phyloP scores from a whole-genome alignment of 345 rosid species.

The Eucalyptus cloeziana region DNA sequence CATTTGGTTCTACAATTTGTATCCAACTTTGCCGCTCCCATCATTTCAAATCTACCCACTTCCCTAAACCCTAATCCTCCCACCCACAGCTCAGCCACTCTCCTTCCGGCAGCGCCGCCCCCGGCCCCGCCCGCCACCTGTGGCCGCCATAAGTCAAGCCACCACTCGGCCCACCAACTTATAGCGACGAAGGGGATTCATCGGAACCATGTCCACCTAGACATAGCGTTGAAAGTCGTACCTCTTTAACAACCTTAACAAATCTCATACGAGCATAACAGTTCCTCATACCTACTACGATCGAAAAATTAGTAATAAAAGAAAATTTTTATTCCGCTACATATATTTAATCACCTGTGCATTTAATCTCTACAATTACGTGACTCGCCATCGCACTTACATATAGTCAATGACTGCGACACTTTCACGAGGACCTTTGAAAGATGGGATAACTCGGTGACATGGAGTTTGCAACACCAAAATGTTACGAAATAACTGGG shows the following conservation, averaged over 20 bases:
- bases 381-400: rapidly evolving
- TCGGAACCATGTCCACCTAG: background rate
- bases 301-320: background rate
- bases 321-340: background rate
- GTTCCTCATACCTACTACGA: background rate
- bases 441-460: background rate
- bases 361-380: background rate
- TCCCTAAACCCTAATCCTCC: background rate
- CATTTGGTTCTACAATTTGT: background rate
- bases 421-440: background rate
- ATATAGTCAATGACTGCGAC: background rate
- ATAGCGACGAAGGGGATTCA: background rate
- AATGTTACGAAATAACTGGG: background rate
- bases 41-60: background rate
- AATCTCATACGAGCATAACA: background rate
- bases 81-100: background rate
- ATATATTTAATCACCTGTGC: rapidly evolving
- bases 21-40: background rate
- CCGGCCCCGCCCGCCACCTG: background rate
- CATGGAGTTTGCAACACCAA: background rate
- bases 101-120: background rate
- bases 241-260: background rate
- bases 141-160: background rate
- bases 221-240: background rate
- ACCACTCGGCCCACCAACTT: background rate